Conservation (phyloP, 2,329 filamentous ascomycete genomes). For the Fusarium buharicum region DNA sequence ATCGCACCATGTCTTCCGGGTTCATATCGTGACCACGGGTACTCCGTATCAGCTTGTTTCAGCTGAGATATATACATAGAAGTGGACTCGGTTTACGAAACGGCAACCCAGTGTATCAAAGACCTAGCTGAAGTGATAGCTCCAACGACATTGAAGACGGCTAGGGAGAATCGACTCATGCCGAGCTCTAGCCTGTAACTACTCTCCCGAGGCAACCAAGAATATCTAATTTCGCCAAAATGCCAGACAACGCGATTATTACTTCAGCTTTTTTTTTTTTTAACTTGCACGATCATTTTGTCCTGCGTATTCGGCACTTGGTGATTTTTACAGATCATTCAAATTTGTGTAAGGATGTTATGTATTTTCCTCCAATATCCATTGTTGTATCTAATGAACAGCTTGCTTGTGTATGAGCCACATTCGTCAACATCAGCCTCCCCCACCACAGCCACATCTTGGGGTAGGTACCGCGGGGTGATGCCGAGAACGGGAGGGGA, state of each 20-base stretch:
- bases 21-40: slow-evolving; percentile 25
- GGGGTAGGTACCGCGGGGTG: slow-evolving; percentile 20
- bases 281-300: slow-evolving; percentile 18
- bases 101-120: too few relatives aligned
- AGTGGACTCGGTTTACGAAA: neutral
- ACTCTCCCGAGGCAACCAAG: slow-evolving; percentile 20
- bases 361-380: too few relatives aligned
- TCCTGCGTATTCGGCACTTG: slow-evolving; percentile 1
- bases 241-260: slow-evolving; percentile 28
- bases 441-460: slow-evolving; percentile 40
- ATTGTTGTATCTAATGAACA: too few relatives aligned
- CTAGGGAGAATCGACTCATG: slow-evolving; percentile 35
- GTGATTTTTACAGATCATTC: neutral
- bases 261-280: slow-evolving; percentile 16
- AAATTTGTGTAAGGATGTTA: too few relatives aligned
- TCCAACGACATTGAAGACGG: slow-evolving; percentile 5
- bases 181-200: slow-evolving; percentile 28
- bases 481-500: slow-evolving; percentile 42
- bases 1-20: slow-evolving; percentile 27
- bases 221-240: slow-evolving; percentile 36
- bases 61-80: neutral
- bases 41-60: slow-evolving; percentile 1
- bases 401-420: neutral
- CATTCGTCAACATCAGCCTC: slow-evolving; percentile 36
- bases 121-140: neutral